Base-by-base conservation (phyloP, 2,329 filamentous ascomycete species). In the Bipolaris zeicola region DNA sequence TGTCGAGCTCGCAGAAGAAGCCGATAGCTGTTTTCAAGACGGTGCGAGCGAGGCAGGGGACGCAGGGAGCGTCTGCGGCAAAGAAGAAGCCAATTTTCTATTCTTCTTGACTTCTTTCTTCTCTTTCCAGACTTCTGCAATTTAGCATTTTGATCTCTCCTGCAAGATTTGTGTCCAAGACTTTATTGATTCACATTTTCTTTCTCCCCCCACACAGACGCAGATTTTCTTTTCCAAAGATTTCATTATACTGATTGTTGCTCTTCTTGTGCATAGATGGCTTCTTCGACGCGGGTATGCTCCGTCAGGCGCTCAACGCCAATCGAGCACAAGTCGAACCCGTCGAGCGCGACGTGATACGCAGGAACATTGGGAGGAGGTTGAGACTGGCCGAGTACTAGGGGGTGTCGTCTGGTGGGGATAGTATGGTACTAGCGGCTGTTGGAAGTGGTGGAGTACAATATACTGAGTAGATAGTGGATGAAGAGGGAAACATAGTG, bases 211-310 rank as follows among this genome's bases (percentile, higher is more conserved):
- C 43, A 36, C 2, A n/a, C 31, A 10, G 8, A 34, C 31, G 5
- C 16, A 11, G 31, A 20, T 37, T 26, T 20, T 6, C 18, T 20
- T 26, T 22, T 42, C 26, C 24, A 8, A 22, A n/a, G 18, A 44
- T 39, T 53, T 46, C 37, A 41, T 52, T 48, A 28, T 64, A 58
- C 66, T 72, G 61, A 67, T 78, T 76, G 67, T 76, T 57, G 49
- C 46, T 60, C 62, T 64, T 60, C 59, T 60, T 62, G 20, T 11
- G 13, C 53, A 52, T 72, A 96, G 93, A 97, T 81, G 94, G 94
- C 31, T 97, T 98, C 82, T 98, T 98, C 78, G 94, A 98, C 74
- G 92, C 94, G 0, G 94, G 94, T 13, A 96, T 97, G 92, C 85
- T 97, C 5, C 82, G 95, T 22, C 91, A 96, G 74, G 92, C 92